These are phyloP conservation scores for Pichia sp. DNA, from an alignment of 1,139 yeast species.

Conservation along the genomic window DNA sequence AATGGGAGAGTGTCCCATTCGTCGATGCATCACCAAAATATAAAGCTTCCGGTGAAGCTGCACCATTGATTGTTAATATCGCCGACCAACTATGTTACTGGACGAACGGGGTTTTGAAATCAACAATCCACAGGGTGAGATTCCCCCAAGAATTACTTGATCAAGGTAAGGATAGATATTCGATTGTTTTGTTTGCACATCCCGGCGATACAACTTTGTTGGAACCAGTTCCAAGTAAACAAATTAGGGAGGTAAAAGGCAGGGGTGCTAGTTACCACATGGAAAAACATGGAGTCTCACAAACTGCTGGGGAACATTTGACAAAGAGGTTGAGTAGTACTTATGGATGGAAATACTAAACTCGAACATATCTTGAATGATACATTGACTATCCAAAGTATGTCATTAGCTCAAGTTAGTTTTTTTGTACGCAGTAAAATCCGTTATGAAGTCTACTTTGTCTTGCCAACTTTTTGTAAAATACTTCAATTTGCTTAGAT, in stretches of 20 bases:
- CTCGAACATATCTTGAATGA: no score
- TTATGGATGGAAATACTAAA: conserved; percentile 38
- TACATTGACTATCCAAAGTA: no score
- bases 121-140: conserved; percentile 56
- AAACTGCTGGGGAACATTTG: conserved; percentile 69
- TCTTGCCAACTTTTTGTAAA: no score
- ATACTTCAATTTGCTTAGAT: no score
- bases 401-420: no score
- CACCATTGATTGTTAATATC: conserved; percentile 52
- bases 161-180: conserved; percentile 65
- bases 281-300: conserved; percentile 35
- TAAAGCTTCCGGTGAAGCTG: conserved; percentile 37
- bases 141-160: conserved; percentile 55
- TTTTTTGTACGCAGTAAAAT: no score
- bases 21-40: conserved; percentile 37
- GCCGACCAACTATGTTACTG: conserved; percentile 57
- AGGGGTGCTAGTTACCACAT: conserved; percentile 44
- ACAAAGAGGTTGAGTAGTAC: conserved; percentile 63
- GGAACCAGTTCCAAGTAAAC: conserved; percentile 66
- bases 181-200: conserved; percentile 78
- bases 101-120: conserved; percentile 52
- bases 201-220: conserved; percentile 65
- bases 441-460: no score
- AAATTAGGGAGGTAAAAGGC: conserved; percentile 41
- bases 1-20: conserved; percentile 53